Base-by-base conservation (phyloP, 768 basidiomycete species). In the Kwoniella mangroviensis region DNA sequence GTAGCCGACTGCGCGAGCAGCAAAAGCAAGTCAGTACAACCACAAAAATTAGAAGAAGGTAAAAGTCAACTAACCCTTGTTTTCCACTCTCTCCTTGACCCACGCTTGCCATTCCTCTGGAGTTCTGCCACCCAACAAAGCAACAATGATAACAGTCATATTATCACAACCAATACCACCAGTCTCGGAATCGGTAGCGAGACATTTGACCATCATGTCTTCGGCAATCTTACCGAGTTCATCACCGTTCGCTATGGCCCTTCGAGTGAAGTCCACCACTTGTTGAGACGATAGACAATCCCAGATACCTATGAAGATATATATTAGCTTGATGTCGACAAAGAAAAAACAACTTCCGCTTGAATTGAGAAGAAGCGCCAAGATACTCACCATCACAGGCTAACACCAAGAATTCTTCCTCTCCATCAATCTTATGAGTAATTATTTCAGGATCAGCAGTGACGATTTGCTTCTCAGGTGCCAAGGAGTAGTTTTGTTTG, bases 141-240 rank as follows among this genome's bases (percentile, higher is more conserved):
- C 97, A 67, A 98, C 88, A 63, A 99, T 88, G 75, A 98, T 87
- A 59, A 97, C 86, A 0, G 97, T 99, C 97, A 99, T 99, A 85
- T 99, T 98, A 85, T 99, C 97, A 82, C 96, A 98, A 21, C 97
- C 97, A 72, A 98, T 92, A 13, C 97, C 97, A 58, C 92, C 92
- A 43, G 91, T 91, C 24, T 91, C 90, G 1, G 92, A 92, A 81
- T 97, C 94, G 1, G 95, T 95, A 24, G 97, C 95, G 57, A 98
- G 87, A 79, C 97, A 98, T 75, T 91, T 90, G 69, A 93, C 91
- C 83, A 95, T 96, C 74, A 98, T 89, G 78, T 89, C 87, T 83
- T 96, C 93, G 76, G 91, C 89, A 69, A 98, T 92, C 81, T 94
- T 90, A n/a, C 84, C 74, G 9, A 98, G 87, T 63, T 89, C 86